Conservation (phyloP, 352 stramenopile genomes). For the Aphanomyces stellatus region DNA sequence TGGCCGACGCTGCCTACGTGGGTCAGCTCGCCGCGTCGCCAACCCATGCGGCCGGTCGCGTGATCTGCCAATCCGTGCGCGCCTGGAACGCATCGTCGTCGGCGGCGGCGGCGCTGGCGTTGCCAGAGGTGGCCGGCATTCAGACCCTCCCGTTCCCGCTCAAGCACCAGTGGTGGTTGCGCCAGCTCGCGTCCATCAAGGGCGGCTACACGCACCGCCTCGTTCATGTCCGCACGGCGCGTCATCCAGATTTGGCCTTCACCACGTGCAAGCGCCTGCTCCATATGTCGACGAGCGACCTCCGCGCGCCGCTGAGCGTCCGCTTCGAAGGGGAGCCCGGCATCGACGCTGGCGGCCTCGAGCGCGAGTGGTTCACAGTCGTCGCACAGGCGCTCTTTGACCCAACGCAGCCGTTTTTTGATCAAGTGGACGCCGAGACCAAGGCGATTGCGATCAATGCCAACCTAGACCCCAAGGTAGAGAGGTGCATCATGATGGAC, state of each 20-base stretch:
- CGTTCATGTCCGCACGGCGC: constrained; percentile 35
- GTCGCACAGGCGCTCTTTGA: constrained; percentile 80
- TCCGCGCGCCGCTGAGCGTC: constrained; percentile 71
- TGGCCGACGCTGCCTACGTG: neutral
- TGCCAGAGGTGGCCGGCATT: constrained; percentile 24
- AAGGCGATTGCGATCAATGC: constrained; percentile 43
- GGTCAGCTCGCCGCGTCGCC: neutral
- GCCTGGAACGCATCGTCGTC: neutral
- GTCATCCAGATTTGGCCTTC: constrained; percentile 35
- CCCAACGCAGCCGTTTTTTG: constrained; percentile 49
- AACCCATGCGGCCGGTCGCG: neutral
- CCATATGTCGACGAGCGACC: constrained; percentile 67
- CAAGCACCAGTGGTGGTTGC: constrained; percentile 75
- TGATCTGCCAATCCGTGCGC: neutral
- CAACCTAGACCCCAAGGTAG: constrained; percentile 21
- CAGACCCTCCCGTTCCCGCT: constrained; percentile 69
- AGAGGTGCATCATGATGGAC: constrained; percentile 20
- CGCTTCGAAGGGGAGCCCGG: constrained; percentile 80
- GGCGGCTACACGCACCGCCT: neutral
- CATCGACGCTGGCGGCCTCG: constrained; percentile 81
- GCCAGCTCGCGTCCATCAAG: constrained; percentile 27
- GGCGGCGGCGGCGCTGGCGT: neutral
- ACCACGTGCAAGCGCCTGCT: constrained; percentile 67
- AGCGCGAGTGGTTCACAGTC: constrained; percentile 86
- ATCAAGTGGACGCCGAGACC: neutral